Percentiles rank a stretch among this genome's conserved stretches.
phyloP scores from a whole-genome alignment of 2,329 filamentous ascomycete species.

The Trematosphaeria pertusa region DNA sequence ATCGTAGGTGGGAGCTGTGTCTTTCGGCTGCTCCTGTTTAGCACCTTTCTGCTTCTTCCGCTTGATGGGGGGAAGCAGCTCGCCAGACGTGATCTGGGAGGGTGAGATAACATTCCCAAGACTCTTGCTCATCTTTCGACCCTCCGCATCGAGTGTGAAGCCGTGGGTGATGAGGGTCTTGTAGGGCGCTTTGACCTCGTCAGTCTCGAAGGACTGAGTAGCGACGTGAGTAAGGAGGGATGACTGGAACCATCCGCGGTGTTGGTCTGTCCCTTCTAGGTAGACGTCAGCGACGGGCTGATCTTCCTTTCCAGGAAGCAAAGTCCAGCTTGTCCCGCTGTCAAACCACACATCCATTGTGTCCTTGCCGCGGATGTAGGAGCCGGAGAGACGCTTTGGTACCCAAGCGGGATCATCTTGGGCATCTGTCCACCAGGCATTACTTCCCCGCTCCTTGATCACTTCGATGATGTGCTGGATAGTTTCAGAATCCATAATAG shows the following conservation, averaged over 20 bases:
- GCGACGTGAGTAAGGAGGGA: slow-evolving; percentile 88
- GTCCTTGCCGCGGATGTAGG: slow-evolving; percentile 79
- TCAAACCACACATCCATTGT: slow-evolving; percentile 99
- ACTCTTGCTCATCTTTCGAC: slow-evolving; percentile 99
- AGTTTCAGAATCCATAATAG: slow-evolving; percentile 78
- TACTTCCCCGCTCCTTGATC: slow-evolving; percentile 78
- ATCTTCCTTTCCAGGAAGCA: slow-evolving; percentile 40
- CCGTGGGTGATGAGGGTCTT: slow-evolving; percentile 92
- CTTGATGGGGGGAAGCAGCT: slow-evolving; percentile 74
- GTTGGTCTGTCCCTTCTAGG: slow-evolving; percentile 93
- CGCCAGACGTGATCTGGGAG: slow-evolving; percentile 82
- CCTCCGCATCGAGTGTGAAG: slow-evolving; percentile 86
- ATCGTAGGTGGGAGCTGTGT: slow-evolving; percentile 61
- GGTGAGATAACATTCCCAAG: slow-evolving; percentile 87
- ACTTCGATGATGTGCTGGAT: slow-evolving; percentile 85
- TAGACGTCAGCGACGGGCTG: slow-evolving; percentile 78
- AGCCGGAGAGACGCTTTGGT: slow-evolving; percentile 64
- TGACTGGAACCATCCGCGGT: slow-evolving; percentile 98
- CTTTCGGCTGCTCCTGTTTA: slow-evolving; percentile 33
- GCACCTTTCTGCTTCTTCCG: slow-evolving; percentile 64
- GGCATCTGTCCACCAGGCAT: slow-evolving; percentile 92
- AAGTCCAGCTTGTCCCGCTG: slow-evolving; percentile 90
- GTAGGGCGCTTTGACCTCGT: slow-evolving; percentile 70
- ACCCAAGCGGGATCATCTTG: slow-evolving; percentile 80
- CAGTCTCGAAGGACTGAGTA: slow-evolving; percentile 50